phyloP scores from a whole-genome alignment of 2,329 filamentous ascomycete species.

The Colletotrichum tropicale region DNA sequence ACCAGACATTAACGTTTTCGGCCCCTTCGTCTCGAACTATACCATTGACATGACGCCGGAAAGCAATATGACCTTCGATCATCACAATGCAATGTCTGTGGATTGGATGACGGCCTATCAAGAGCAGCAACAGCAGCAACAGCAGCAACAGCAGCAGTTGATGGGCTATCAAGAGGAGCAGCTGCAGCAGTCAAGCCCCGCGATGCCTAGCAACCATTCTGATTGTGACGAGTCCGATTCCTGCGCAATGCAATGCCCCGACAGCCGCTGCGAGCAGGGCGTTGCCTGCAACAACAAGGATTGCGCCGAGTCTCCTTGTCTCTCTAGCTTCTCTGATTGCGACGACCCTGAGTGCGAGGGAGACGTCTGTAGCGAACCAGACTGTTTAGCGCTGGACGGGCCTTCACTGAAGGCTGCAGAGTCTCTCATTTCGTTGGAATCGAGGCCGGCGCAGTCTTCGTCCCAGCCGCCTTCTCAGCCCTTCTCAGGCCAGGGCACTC shows the following conservation, averaged over 20 bases:
- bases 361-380: constrained; percentile 39
- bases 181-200: background rate
- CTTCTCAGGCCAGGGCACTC: background rate
- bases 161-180: background rate
- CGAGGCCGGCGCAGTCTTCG: background rate
- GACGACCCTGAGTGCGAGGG: constrained; percentile 42
- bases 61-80: background rate
- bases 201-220: background rate
- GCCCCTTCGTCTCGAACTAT: background rate
- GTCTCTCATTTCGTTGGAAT: background rate
- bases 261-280: background rate
- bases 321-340: constrained; percentile 25
- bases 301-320: background rate
- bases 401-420: background rate
- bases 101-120: background rate
- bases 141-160: background rate
- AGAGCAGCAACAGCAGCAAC: background rate
- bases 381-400: constrained; percentile 29
- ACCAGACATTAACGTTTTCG: background rate
- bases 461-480: background rate
- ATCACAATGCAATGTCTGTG: background rate
- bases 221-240: constrained; percentile 29
- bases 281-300: background rate
- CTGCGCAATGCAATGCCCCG: constrained; percentile 24
- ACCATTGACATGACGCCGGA: background rate